A percentile compares a stretch with the other conserved stretches of the same genome.
Evolutionary conservation across 169 alveolate species (phyloP).

Genomic region (Babesia sp.): DNA sequence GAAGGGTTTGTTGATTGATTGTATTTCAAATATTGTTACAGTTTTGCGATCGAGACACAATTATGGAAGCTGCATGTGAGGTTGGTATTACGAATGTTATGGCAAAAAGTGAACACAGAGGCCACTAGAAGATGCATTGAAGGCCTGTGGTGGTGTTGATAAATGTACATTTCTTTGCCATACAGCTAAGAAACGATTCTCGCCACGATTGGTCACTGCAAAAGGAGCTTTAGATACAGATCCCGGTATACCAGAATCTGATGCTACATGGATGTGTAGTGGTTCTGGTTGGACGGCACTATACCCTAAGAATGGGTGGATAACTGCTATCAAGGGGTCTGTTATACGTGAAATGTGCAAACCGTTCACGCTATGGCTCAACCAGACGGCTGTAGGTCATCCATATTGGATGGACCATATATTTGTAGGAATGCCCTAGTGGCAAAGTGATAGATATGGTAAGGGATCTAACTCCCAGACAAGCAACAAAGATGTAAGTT

Average conservation of each 20-base stretch:
- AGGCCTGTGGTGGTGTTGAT: constrained; percentile 6
- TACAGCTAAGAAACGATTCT: constrained; percentile 35
- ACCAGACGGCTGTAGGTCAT: constrained; percentile 44
- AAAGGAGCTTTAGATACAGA: constrained; percentile 19
- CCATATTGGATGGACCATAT: not conserved
- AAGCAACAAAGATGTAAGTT: constrained; percentile 30
- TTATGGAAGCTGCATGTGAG: constrained; percentile 42
- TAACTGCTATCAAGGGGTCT: constrained; percentile 58
- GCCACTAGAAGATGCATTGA: constrained; percentile 39
- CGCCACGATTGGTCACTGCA: not conserved
- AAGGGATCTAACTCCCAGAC: constrained; percentile 20
- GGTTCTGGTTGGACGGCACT: constrained; percentile 50
- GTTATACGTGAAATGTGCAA: constrained; percentile 28
- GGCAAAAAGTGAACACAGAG: not conserved
- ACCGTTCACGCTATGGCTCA: constrained; percentile 32
- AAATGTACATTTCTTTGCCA: constrained; percentile 63
- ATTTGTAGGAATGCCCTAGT: constrained; percentile 21
- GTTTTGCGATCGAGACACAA: constrained; percentile 58
- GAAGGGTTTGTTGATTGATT: constrained; percentile 25
- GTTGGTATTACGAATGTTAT: not conserved
- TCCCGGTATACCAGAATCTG: constrained; percentile 34
- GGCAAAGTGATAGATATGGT: constrained; percentile 35
- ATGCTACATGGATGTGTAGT: constrained; percentile 56
- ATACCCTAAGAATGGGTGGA: constrained; percentile 65
- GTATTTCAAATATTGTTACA: not conserved